Percentiles rank a stretch among this genome's conserved stretches.
phyloP scores from a whole-genome alignment of 1,284 basidiomycete species.

The Taiwanofungus camphoratus region DNA sequence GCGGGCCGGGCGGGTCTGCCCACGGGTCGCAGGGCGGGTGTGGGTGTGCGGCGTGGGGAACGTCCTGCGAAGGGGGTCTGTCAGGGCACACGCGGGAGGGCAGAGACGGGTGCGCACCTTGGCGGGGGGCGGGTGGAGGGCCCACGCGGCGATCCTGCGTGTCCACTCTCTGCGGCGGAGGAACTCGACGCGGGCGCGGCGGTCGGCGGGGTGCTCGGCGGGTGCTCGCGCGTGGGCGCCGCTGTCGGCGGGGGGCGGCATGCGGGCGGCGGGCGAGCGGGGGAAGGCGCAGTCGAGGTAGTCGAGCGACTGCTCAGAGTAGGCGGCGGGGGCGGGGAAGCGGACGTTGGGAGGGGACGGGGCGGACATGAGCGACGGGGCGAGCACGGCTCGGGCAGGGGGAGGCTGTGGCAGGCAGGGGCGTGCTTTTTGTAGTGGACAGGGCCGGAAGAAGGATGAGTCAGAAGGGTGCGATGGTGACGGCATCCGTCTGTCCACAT shows the following conservation, averaged over 20 bases:
- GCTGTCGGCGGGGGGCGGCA: not conserved
- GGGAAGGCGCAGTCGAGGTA: no score
- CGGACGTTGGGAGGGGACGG: no score
- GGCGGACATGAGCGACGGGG: no score
- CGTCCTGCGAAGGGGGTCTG: not conserved
- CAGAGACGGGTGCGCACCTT: conserved; percentile 8
- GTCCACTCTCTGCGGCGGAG: conserved; percentile 29
- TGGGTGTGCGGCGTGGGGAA: not conserved
- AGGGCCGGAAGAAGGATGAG: no score
- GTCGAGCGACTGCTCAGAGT: no score
- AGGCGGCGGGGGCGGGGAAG: no score
- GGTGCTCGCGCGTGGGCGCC: conserved; percentile 13
- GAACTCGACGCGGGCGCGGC: conserved; percentile 28
- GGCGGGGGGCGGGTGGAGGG: conserved; percentile 16
- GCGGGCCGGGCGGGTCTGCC: conserved; percentile 15
- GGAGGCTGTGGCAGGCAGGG: no score
- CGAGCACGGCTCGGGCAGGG: no score
- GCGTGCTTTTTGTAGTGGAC: no score
- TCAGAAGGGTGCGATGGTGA: no score
- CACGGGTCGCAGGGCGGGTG: conserved; percentile 1
- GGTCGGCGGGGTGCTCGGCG: conserved; percentile 24
- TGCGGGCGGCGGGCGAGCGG: not conserved
- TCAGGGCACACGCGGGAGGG: not conserved
- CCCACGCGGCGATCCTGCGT: conserved; percentile 27
- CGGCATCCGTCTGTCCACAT: no score